Percentiles rank a stretch among this genome's conserved stretches.
phyloP scores from a whole-genome alignment of 2,329 filamentous ascomycete species.

The Penicillium sp. region DNA sequence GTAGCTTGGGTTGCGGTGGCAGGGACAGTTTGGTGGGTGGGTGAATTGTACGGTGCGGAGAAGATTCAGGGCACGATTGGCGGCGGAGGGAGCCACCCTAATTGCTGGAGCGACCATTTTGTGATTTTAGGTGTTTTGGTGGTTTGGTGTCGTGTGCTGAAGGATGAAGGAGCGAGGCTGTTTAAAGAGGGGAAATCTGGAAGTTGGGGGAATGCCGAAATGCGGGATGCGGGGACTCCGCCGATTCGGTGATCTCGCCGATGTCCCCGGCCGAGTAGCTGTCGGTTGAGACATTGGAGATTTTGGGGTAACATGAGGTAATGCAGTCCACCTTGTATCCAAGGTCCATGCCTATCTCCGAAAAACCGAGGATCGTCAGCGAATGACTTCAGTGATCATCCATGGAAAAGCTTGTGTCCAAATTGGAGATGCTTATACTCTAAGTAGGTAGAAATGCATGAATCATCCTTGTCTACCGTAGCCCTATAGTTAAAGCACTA shows the following conservation, averaged over 20 bases:
- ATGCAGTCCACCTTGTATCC: no score
- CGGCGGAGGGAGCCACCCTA: conserved; percentile 44
- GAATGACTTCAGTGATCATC: no score
- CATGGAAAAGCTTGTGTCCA: no score
- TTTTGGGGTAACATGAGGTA: neutral
- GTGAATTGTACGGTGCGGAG: conserved; percentile 87
- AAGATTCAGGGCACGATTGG: conserved; percentile 51
- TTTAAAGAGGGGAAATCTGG: conserved; percentile 8
- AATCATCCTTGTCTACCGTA: no score
- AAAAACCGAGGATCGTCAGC: no score
- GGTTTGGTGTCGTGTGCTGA: neutral
- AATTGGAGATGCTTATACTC: no score
- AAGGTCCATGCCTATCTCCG: no score
- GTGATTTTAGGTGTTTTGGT: neutral
- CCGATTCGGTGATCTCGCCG: conserved; percentile 23
- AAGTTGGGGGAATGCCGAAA: conserved; percentile 21
- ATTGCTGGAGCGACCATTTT: conserved; percentile 39
- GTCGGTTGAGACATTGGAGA: neutral
- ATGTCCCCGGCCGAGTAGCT: conserved; percentile 3
- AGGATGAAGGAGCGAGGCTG: conserved; percentile 3
- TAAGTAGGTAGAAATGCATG: no score
- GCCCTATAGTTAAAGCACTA: no score
- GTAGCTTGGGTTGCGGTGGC: conserved; percentile 81
- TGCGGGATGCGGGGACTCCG: conserved; percentile 18
- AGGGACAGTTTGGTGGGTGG: conserved; percentile 82